Evolutionary conservation across 2,329 filamentous ascomycete genomes (phyloP), one percentile per base, ranked within the genome.

Genomic region (Paecilomyces sp.): DNA sequence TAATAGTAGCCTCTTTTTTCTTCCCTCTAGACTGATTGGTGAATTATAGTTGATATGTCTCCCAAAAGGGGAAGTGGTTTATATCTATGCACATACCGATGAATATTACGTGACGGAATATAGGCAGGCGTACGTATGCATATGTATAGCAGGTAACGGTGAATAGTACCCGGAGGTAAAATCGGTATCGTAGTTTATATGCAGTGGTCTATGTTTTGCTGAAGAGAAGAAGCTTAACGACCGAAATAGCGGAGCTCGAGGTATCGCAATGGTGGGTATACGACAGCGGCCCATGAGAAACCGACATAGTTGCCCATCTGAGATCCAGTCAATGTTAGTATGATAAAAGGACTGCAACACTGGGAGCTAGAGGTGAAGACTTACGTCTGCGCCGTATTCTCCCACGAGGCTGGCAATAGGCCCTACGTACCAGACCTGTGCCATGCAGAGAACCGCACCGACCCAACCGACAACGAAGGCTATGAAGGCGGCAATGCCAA

Each of bases 371-470:
- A 57, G 56, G 9, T 56, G 2, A 22, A 9, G 71, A 68, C 80
- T 75, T 70, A 84, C 77, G 74, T 86, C 83, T 55, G 79, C 83
- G 18, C 84, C 83, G 69, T 82, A 79, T 22, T 81, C 81, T 0
- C 85, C 84, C 18, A 87, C 80, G 57, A 80, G 70, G 54, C 75
- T 76, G 2, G 85, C 85, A 60, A 88, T 72, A 0, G 86, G 87
- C 1, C 87, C 87, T 61, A 85, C 82, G 70, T 87, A 90, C 82
- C 86, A 90, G 3, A 83, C 82, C 74, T 90, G 86, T 24, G 84
- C 83, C 87, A 89, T 89, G 61, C 81, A 86, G 54, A 89, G 69
- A 30, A 90, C 81, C 0, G 85, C 82, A 8, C 86, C 86, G 3
- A 79, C 80, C 86, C 86, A 89, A 2, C 87, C 86, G 13, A 89